phyloP scores from a whole-genome alignment of 2,329 filamentous ascomycete genomes.

The Gyromitra esculenta region DNA sequence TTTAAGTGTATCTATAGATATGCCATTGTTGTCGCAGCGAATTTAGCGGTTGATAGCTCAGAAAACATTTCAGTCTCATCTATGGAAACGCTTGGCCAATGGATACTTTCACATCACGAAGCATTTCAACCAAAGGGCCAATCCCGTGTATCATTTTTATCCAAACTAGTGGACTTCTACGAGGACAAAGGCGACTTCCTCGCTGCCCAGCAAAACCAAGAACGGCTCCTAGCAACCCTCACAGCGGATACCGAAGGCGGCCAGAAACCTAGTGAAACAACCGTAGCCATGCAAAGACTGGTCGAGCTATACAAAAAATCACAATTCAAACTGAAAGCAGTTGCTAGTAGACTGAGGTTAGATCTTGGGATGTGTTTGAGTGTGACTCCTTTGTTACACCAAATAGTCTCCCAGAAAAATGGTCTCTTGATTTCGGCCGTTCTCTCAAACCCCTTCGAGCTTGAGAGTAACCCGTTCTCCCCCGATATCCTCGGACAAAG shows the following conservation, averaged over 20 bases:
- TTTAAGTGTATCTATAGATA: slow-evolving; percentile 8
- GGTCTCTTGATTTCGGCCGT: not conserved
- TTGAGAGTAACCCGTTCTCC: not conserved
- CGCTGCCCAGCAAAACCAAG: slow-evolving; percentile 9
- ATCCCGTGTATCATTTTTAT: not conserved
- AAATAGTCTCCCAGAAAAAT: slow-evolving; percentile 4
- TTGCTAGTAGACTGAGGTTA: slow-evolving; percentile 1
- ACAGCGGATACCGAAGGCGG: not conserved
- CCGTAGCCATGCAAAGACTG: not conserved
- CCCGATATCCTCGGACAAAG: slow-evolving; percentile 4
- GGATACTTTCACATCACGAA: not conserved
- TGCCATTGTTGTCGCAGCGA: not conserved
- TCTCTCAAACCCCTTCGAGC: not conserved
- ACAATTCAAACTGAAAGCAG: not conserved
- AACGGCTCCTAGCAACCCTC: not conserved
- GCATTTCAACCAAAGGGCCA: slow-evolving; percentile 3
- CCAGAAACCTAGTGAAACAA: not conserved
- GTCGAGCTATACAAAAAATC: slow-evolving; percentile 8
- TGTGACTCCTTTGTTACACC: slow-evolving; percentile 9
- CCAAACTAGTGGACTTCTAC: not conserved
- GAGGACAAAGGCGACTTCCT: slow-evolving; percentile 1
- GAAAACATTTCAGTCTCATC: not conserved
- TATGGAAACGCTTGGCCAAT: not conserved
- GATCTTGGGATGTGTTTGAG: not conserved
- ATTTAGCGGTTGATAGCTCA: not conserved